Evolutionary conservation across 2,329 filamentous ascomycete genomes (phyloP).

Genomic region (Aspergillus tanneri): DNA sequence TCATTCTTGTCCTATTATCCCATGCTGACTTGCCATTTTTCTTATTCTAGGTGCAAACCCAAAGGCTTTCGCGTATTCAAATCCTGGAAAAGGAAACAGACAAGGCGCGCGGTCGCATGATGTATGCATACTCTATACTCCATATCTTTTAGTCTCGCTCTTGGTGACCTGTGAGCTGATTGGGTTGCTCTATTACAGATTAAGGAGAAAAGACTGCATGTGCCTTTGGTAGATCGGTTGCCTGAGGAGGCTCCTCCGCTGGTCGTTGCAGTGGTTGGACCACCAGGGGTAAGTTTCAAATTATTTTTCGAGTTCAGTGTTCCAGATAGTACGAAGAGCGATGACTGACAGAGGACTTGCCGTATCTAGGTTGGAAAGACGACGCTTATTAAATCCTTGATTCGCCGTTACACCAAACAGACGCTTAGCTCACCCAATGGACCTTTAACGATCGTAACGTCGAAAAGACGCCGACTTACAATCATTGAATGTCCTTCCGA

Average conservation of each 20-base stretch:
- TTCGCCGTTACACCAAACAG: conserved; percentile 94
- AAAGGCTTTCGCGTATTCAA: conserved; percentile 84
- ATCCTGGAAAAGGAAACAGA: conserved; percentile 75
- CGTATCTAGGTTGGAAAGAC: conserved; percentile 70
- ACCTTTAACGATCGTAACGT: conserved; percentile 92
- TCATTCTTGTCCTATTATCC: neutral
- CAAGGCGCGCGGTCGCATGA: conserved; percentile 59
- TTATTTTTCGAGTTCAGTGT: conserved; percentile 9
- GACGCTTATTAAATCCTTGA: conserved; percentile 88
- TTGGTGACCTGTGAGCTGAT: conserved; percentile 16
- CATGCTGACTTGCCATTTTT: neutral
- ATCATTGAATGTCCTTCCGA: conserved; percentile 96
- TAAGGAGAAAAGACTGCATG: conserved; percentile 94
- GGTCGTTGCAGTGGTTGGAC: conserved; percentile 90
- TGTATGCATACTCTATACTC: conserved; percentile 39
- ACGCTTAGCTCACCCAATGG: conserved; percentile 85
- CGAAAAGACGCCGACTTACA: conserved; percentile 89
- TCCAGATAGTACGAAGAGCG: neutral
- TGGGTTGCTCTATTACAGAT: conserved; percentile 54
- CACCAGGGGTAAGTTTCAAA: conserved; percentile 74
- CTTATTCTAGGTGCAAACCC: conserved; percentile 66
- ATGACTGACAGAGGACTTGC: conserved; percentile 9
- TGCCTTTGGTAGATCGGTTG: conserved; percentile 90
- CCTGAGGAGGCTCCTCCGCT: conserved; percentile 93
- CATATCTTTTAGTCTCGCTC: neutral